phyloP scores from a whole-genome alignment of 2,329 filamentous ascomycete genomes.

The Didymella pomorum region DNA sequence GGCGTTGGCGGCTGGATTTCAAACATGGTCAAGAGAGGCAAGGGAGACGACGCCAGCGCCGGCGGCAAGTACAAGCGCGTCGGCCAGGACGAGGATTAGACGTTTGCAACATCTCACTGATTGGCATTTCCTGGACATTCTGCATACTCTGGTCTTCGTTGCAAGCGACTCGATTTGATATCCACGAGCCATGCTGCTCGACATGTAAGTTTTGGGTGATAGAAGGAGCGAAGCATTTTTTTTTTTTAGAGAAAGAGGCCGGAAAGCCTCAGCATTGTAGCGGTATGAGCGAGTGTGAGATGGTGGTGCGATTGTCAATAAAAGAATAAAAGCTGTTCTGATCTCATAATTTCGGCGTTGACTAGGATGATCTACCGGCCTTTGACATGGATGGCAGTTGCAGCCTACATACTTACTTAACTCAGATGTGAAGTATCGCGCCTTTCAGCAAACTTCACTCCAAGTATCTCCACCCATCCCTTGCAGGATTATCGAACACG shows the following conservation, averaged over 20 bases:
- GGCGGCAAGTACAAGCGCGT: slow-evolving; percentile 58
- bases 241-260: slow-evolving; percentile 29
- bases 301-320: slow-evolving; percentile 16
- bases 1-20: slow-evolving; percentile 75
- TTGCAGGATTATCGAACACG: slow-evolving; percentile 9
- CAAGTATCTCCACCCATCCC: neutral
- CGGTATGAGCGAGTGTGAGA: slow-evolving; percentile 16
- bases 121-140: slow-evolving; percentile 32
- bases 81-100: slow-evolving; percentile 52
- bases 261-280: slow-evolving; percentile 26
- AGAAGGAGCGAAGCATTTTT: slow-evolving; percentile 41
- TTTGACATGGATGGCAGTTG: slow-evolving; percentile 9
- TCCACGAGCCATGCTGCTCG: slow-evolving; percentile 31
- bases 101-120: slow-evolving; percentile 12
- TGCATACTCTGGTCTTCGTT: slow-evolving; percentile 29
- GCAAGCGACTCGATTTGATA: slow-evolving; percentile 37
- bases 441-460: neutral
- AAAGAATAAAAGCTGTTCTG: slow-evolving; percentile 21
- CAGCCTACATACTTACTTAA: neutral
- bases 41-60: slow-evolving; percentile 52
- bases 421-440: neutral
- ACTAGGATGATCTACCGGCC: slow-evolving; percentile 16
- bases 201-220: slow-evolving; percentile 35
- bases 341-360: slow-evolving; percentile 5
- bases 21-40: slow-evolving; percentile 67